These are phyloP conservation scores for Clavispora carvajalis DNA, from an alignment of 805 yeast genomes.

Conservation along the genomic window DNA sequence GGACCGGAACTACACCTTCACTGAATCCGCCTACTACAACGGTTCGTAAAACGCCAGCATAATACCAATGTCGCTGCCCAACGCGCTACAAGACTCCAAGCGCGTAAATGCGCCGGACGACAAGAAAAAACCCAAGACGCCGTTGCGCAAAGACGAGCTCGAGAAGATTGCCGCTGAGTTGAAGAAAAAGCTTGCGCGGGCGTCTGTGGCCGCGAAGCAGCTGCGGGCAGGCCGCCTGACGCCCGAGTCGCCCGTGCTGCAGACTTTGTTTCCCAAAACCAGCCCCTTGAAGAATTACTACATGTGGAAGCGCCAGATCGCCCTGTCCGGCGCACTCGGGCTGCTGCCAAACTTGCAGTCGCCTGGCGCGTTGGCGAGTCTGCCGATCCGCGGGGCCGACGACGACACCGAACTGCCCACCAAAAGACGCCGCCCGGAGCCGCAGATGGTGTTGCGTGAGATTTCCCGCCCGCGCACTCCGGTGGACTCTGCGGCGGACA, in stretches of 20 bases:
- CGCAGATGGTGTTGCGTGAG: conserved; percentile 28
- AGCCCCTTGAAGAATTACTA: conserved; percentile 30
- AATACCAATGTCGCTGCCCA: conserved; percentile 4
- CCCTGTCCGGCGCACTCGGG: conserved; percentile 15
- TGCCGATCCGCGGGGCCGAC: conserved; percentile 25
- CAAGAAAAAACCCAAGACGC: conserved; percentile 24
- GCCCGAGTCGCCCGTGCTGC: conserved; percentile 16
- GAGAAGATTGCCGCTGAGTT: conserved; percentile 41
- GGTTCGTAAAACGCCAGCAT: too few species aligned
- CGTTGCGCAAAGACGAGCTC: conserved; percentile 39
- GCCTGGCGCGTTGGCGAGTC: conserved; percentile 9
- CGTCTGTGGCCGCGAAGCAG: conserved; percentile 41
- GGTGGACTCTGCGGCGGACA: conserved; percentile 8
- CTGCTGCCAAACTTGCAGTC: conserved; percentile 20
- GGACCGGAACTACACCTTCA: too few species aligned
- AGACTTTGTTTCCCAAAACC: conserved; percentile 14
- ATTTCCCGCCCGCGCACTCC: neutral
- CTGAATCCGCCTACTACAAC: too few species aligned
- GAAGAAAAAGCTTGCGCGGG: conserved; percentile 36
- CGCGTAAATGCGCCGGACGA: conserved; percentile 12
- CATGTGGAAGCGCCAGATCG: conserved; percentile 21
- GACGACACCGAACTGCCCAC: conserved; percentile 1
- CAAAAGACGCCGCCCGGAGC: conserved; percentile 9
- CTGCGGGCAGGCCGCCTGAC: conserved; percentile 15
- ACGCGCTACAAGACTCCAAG: conserved; percentile 21